Evolutionary conservation across 495 filamentous ascomycete genomes (phyloP).

Genomic region (Daldinia caldariorum): DNA sequence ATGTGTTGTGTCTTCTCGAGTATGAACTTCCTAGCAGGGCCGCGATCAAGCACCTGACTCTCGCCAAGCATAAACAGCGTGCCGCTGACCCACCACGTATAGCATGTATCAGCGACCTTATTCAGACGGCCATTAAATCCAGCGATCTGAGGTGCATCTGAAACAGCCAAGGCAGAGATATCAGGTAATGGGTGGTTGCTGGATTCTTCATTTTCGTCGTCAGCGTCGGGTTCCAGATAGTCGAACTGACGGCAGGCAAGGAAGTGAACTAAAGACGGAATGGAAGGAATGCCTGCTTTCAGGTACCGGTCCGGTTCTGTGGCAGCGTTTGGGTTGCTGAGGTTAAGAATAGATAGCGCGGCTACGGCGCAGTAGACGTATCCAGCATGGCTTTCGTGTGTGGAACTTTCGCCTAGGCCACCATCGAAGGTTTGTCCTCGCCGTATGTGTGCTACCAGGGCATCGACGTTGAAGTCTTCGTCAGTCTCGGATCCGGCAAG

Average conservation of each 20-base stretch:
- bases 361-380: constrained; percentile 86
- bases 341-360: constrained; percentile 74
- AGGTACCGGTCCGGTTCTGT: constrained; percentile 48
- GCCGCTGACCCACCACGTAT: constrained; percentile 87
- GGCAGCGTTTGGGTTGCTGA: constrained; percentile 41
- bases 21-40: constrained; percentile 76
- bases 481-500: constrained; percentile 71
- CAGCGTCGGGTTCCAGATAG: constrained; percentile 60
- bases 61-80: constrained; percentile 75
- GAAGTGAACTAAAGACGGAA: constrained; percentile 51
- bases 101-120: constrained; percentile 92
- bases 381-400: constrained; percentile 90
- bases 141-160: constrained; percentile 51
- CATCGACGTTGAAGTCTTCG: constrained; percentile 78
- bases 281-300: constrained; percentile 49
- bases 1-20: constrained; percentile 89
- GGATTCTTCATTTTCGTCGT: constrained; percentile 60
- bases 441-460: constrained; percentile 75
- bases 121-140: constrained; percentile 91
- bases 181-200: constrained; percentile 50
- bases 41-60: constrained; percentile 66
- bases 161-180: constrained; percentile 51
- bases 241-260: constrained; percentile 71
- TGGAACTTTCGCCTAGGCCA: constrained; percentile 82
- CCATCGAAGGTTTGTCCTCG: constrained; percentile 86